Evolutionary conservation across 2,329 filamentous ascomycete genomes (phyloP), one percentile per base, ranked within the genome.

Genomic region (Immersiporthe knoxdaviesiana): DNA sequence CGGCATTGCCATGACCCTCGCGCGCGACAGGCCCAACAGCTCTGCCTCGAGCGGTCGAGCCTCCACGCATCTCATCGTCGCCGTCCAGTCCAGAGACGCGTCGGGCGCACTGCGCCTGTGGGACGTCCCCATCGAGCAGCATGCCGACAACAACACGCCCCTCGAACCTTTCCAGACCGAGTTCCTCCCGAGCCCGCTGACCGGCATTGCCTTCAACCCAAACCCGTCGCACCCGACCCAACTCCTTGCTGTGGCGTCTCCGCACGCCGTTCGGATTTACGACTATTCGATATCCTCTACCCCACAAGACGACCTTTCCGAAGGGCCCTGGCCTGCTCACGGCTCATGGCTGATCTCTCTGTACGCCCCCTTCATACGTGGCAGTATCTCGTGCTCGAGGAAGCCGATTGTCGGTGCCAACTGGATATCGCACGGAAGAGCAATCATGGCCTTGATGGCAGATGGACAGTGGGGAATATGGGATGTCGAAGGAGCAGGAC

Each of bases 391-490:
- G 64, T 78, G 73, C 2, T 68, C 76, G 2, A 82, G 89, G 58
- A 91, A 90, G 73, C 84, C 84, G 0, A 84, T 91, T n/a, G 77
- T 90, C 18, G 88, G 88, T 63, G 87, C 88, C 0, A 83, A 84
- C 6, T 91, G 89, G 89, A 84, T 90, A 62, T 81, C 84, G 2
- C 84, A 85, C 69, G 89, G 89, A 12, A 83, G 85, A 61, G 88
- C 88, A 6, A 80, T 91, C 37, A 78, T 91, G 54, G 81, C 83
- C 0, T 80, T 91, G 2, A 79, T 90, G 3, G 85, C 85, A 0
- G 89, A 91, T 73, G 89, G 88, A 8, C 88, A 88, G 75, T 91
- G 89, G 89, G 89, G 87, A 18, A 85, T 91, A 44, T 91, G 88
- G 88, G 88, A 91, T 73, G 82, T 91, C 59, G 87, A 90, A 71